These are phyloP conservation scores for Cyclotella atomus DNA, from an alignment of 108 stramenopile genomes.

Conservation along the genomic window DNA sequence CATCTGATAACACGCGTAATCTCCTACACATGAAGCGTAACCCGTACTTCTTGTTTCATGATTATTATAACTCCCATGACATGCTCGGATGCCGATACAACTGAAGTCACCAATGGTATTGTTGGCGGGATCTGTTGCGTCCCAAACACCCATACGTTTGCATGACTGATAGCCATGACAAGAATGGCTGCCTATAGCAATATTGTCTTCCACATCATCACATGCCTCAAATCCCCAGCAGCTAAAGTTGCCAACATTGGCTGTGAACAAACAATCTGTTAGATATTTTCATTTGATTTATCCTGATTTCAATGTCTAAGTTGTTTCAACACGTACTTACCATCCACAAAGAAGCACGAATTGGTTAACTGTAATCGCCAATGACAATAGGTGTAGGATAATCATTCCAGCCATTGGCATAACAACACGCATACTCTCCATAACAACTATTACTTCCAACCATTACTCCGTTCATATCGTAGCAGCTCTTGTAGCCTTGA, in stretches of 20 bases:
- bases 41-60: background rate
- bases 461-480: background rate
- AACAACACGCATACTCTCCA: background rate
- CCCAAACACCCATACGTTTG: background rate
- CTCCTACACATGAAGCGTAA: background rate
- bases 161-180: background rate
- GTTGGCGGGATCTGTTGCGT: background rate
- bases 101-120: background rate
- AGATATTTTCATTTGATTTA: background rate
- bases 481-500: background rate
- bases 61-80: background rate
- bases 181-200: background rate
- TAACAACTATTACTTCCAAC: background rate
- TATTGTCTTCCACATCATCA: background rate
- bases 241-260: background rate
- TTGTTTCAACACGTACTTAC: background rate
- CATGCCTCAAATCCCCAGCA: background rate
- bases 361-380: background rate
- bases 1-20: background rate
- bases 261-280: background rate
- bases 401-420: background rate
- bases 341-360: background rate
- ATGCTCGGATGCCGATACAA: background rate
- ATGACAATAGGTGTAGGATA: background rate
- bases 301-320: no score